These are phyloP conservation scores for Alternaria sp. DNA, from an alignment of 2,329 filamentous ascomycete genomes.

Conservation along the genomic window DNA sequence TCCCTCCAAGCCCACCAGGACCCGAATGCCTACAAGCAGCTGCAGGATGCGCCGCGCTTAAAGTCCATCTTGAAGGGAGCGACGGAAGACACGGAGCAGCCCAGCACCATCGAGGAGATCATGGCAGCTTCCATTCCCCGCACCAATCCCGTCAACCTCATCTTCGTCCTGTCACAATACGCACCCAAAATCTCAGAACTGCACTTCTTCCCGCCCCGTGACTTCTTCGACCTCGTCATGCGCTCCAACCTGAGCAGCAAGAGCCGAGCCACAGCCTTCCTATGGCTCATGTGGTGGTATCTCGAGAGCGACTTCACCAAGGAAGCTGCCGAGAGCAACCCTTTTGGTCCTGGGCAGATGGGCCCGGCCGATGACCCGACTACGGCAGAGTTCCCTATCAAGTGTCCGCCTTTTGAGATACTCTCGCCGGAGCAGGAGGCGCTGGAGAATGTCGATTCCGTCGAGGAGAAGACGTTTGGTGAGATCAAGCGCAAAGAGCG, in stretches of 20 bases:
- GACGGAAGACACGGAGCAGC: conserved; percentile 88
- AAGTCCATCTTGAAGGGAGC: conserved; percentile 98
- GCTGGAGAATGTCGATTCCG: conserved; percentile 77
- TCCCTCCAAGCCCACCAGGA: conserved; percentile 95
- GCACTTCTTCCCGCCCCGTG: conserved; percentile 83
- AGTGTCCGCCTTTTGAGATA: conserved; percentile 71
- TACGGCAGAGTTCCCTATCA: conserved; percentile 59
- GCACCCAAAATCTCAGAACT: conserved; percentile 91
- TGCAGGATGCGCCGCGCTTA: conserved; percentile 92
- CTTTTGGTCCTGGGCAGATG: conserved; percentile 73
- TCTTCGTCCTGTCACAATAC: conserved; percentile 91
- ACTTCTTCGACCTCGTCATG: conserved; percentile 98
- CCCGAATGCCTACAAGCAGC: conserved; percentile 93
- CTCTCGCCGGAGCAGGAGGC: conserved; percentile 72
- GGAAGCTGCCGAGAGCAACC: conserved; percentile 87
- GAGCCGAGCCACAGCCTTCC: conserved; percentile 84
- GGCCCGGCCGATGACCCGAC: conserved; percentile 46
- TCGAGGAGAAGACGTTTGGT: conserved; percentile 74
- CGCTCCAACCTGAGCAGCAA: conserved; percentile 80
- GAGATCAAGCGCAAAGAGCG: conserved; percentile 76
- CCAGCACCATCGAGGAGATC: conserved; percentile 82
- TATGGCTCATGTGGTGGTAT: conserved; percentile 99
- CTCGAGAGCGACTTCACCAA: conserved; percentile 93
- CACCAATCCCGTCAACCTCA: conserved; percentile 96
- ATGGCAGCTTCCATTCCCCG: conserved; percentile 73